Evolutionary conservation across 1,284 basidiomycete species (phyloP).

Genomic region (Uromyces viciae-fabae): DNA sequence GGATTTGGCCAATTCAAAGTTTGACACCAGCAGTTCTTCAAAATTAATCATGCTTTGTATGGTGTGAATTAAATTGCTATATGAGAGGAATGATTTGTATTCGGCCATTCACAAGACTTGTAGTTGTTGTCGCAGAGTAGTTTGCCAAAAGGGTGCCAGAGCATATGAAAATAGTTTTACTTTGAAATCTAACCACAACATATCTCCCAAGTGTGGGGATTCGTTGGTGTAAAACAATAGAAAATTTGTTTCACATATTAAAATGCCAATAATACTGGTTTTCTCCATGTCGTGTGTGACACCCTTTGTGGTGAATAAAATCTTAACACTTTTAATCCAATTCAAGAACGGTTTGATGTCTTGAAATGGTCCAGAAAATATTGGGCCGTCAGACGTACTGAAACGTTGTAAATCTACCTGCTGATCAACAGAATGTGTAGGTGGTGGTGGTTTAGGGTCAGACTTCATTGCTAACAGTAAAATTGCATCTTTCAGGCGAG

Average conservation of each 20-base stretch:
- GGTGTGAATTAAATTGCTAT: not conserved
- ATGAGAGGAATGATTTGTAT: not conserved
- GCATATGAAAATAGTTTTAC: not conserved
- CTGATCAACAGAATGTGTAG: not conserved
- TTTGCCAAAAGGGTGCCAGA: not conserved
- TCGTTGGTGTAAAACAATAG: not conserved
- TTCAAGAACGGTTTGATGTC: not conserved
- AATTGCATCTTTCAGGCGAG: no score
- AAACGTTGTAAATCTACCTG: not conserved
- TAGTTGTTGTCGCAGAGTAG: not conserved
- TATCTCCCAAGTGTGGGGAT: no score
- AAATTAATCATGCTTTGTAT: not conserved
- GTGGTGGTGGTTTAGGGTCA: no score
- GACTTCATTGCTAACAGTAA: no score
- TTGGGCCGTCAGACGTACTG: not conserved
- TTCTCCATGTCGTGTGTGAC: not conserved
- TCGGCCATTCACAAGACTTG: not conserved
- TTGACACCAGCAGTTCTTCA: not conserved
- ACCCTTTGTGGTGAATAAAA: not conserved
- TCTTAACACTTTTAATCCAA: not conserved
- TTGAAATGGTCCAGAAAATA: not conserved
- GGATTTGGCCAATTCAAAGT: not conserved
- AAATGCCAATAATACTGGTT: not conserved
- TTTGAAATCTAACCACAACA: constrained; percentile 4
- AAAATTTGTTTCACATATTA: not conserved